Percentiles rank a stretch among this genome's conserved stretches.
Evolutionary conservation across 495 filamentous ascomycete species (phyloP).

Genomic region (Aspergillus ellipticus): DNA sequence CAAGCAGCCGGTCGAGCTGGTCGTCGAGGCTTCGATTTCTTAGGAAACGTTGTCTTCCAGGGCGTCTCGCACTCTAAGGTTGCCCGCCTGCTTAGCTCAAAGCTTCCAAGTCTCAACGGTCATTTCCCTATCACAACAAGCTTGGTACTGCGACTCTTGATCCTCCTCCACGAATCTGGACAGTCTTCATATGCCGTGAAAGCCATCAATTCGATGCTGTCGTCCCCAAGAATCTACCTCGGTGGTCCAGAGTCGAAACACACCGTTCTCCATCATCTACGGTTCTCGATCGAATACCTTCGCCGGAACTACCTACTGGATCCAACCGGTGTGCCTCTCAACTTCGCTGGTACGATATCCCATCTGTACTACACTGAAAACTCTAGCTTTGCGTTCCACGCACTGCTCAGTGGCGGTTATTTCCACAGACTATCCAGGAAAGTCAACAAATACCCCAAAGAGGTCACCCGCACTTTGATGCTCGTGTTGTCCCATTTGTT

Average conservation of each 20-base stretch:
- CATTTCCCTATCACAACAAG: slow-evolving; percentile 77
- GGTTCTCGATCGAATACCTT: slow-evolving; percentile 79
- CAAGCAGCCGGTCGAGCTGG: slow-evolving; percentile 75
- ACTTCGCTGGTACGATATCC: slow-evolving; percentile 62
- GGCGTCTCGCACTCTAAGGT: slow-evolving; percentile 51
- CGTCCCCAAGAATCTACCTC: slow-evolving; percentile 64
- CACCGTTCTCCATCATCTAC: slow-evolving; percentile 67
- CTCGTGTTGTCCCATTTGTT: slow-evolving; percentile 69
- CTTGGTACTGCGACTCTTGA: slow-evolving; percentile 65
- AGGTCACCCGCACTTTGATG: slow-evolving; percentile 50
- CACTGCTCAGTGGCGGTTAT: slow-evolving; percentile 62
- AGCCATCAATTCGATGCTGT: slow-evolving; percentile 63
- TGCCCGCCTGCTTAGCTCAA: slow-evolving; percentile 62
- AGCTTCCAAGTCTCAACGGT: slow-evolving; percentile 67
- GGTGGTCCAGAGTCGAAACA: slow-evolving; percentile 59
- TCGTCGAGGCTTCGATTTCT: slow-evolving; percentile 72
- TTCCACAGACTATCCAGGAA: slow-evolving; percentile 60
- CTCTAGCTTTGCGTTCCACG: slow-evolving; percentile 69
- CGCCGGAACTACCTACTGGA: slow-evolving; percentile 62
- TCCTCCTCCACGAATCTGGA: slow-evolving; percentile 60
- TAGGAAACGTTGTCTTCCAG: slow-evolving; percentile 79
- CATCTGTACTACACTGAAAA: slow-evolving; percentile 75
- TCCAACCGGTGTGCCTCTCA: slow-evolving; percentile 55
- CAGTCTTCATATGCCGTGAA: slow-evolving; percentile 55
- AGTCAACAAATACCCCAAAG: slow-evolving; percentile 32